These are phyloP conservation scores for Mortierella sp. DNA, from an alignment of 371 early-diverging fungal genomes.

Conservation along the genomic window DNA sequence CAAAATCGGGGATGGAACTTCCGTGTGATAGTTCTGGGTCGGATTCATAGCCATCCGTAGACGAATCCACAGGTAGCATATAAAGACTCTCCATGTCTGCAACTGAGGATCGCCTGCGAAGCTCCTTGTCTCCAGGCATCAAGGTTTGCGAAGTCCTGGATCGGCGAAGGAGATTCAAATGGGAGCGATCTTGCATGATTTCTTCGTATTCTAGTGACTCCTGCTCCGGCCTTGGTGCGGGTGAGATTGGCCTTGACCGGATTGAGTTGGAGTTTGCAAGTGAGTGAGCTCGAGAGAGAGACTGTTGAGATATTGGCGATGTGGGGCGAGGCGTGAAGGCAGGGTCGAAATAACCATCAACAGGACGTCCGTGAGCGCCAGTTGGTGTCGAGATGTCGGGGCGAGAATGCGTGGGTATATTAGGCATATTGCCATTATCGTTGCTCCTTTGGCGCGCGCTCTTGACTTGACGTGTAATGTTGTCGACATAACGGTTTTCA, in stretches of 20 bases:
- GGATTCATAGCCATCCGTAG: constrained; percentile 48
- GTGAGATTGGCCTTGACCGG: constrained; percentile 39
- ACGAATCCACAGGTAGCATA: constrained; percentile 40
- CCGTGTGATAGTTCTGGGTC: constrained; percentile 40
- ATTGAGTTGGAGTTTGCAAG: constrained; percentile 42
- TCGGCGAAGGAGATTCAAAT: constrained; percentile 35
- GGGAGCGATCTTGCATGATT: constrained; percentile 39
- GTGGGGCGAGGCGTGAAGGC: constrained; percentile 35
- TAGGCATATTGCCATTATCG: constrained; percentile 44
- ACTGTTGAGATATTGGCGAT: constrained; percentile 35
- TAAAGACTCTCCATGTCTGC: constrained; percentile 46
- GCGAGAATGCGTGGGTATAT: constrained; percentile 13
- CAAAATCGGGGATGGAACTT: constrained; percentile 26
- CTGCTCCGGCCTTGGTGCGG: constrained; percentile 22
- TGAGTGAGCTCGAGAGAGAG: constrained; percentile 43
- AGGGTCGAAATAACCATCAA: constrained; percentile 37
- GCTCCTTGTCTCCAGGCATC: constrained; percentile 20
- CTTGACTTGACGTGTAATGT: constrained; percentile 42
- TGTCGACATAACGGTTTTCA: constrained; percentile 54
- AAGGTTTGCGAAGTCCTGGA: constrained; percentile 23
- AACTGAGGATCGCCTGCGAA: constrained; percentile 39
- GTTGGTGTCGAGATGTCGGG: constrained; percentile 32
- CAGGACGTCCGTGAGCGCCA: constrained; percentile 10
- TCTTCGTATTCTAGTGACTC: constrained; percentile 40
- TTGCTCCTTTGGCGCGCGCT: constrained; percentile 53